phyloP scores from a whole-genome alignment of 2,329 filamentous ascomycete genomes.

The Colletotrichum sp. region DNA sequence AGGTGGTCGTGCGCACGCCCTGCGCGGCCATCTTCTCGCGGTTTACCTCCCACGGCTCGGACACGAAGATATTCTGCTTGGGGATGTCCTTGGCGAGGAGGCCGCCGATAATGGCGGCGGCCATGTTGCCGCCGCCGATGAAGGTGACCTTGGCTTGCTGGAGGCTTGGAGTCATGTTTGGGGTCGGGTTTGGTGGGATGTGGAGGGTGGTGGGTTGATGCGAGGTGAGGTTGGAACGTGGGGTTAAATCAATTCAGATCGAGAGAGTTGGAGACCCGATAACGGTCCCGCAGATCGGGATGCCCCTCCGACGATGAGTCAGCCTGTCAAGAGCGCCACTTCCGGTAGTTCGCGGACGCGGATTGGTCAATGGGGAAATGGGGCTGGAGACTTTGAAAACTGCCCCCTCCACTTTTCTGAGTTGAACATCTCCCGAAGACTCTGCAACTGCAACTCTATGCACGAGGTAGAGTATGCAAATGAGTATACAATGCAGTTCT shows the following conservation, averaged over 20 bases:
- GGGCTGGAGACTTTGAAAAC: background rate
- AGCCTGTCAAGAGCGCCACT: background rate
- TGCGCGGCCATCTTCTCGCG: slow-evolving; percentile 50
- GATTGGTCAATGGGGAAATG: background rate
- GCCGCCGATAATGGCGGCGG: slow-evolving; percentile 55
- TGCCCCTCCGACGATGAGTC: background rate
- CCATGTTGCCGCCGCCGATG: slow-evolving; percentile 56
- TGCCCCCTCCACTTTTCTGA: background rate
- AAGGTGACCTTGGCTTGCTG: slow-evolving; percentile 12
- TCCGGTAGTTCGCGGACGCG: background rate
- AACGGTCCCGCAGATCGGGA: background rate
- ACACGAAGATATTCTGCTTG: slow-evolving; percentile 50
- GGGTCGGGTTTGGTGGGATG: background rate
- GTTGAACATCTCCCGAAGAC: background rate
- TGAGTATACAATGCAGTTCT: background rate
- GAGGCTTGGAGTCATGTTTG: slow-evolving; percentile 11
- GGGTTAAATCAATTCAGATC: background rate
- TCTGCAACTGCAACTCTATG: background rate
- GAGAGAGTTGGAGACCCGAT: background rate
- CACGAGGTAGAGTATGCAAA: background rate
- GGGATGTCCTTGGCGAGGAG: slow-evolving; percentile 47
- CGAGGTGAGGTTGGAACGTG: background rate
- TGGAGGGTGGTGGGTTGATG: background rate
- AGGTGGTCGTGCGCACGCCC: slow-evolving; percentile 51
- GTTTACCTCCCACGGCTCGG: slow-evolving; percentile 59